Conservation (phyloP, 768 basidiomycete species). For the Cystofilobasidium macerans region DNA sequence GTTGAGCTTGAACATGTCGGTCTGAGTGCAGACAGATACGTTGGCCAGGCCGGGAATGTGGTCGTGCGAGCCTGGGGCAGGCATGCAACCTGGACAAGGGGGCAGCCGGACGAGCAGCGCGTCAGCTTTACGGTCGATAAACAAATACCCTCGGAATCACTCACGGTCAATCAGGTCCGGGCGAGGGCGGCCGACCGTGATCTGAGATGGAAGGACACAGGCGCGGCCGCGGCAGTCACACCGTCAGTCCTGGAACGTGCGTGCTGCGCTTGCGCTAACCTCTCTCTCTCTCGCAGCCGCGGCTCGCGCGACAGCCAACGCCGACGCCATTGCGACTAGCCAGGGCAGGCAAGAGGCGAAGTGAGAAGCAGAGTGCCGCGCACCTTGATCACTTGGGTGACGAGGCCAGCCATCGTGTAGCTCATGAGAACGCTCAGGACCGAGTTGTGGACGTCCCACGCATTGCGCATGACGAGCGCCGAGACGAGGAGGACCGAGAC, state of each 20-base stretch:
- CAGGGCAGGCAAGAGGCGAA: conserved; percentile 43
- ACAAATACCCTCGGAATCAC: not conserved
- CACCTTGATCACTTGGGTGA: conserved; percentile 71
- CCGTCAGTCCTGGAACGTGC: too few relatives aligned
- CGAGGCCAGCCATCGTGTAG: conserved; percentile 61
- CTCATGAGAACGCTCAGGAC: conserved; percentile 19
- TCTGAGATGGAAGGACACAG: conserved; percentile 28
- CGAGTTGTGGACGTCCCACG: conserved; percentile 50
- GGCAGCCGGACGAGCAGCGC: conserved; percentile 43
- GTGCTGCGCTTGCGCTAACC: too few relatives aligned
- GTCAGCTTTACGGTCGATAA: conserved; percentile 10
- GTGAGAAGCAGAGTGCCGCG: conserved; percentile 16
- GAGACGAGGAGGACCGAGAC: conserved; percentile 60
- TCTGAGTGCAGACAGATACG: conserved; percentile 69
- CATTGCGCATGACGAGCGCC: conserved; percentile 49
- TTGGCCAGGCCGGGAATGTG: conserved; percentile 55
- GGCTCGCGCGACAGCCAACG: too few relatives aligned
- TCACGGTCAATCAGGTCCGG: conserved; percentile 44
- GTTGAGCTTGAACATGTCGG: conserved; percentile 47
- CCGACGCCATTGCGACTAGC: too few relatives aligned
- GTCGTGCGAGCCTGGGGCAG: conserved; percentile 53
- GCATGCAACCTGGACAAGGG: conserved; percentile 58
- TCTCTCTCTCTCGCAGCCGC: too few relatives aligned
- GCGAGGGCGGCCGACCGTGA: conserved; percentile 68
- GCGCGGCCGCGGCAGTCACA: conserved; percentile 9